These are phyloP conservation scores for Phoma sp. DNA, from an alignment of 2,329 filamentous ascomycete genomes.

Conservation along the genomic window DNA sequence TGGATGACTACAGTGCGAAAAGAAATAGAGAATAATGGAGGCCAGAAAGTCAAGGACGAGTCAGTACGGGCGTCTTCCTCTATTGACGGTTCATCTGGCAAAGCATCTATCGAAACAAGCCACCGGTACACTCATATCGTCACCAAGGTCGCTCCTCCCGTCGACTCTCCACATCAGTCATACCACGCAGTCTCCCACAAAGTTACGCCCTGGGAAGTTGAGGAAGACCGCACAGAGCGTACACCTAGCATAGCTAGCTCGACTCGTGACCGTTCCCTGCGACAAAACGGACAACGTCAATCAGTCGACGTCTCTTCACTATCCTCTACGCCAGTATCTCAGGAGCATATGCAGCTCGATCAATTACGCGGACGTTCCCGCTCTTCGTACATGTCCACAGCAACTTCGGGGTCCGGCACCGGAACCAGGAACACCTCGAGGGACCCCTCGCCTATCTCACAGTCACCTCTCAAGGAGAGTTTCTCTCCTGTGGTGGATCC, in stretches of 20 bases:
- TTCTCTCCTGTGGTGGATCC: conserved; percentile 18
- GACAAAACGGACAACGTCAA: conserved; percentile 34
- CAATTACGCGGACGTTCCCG: conserved; percentile 47
- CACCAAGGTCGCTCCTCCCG: conserved; percentile 38
- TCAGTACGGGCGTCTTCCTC: conserved; percentile 36
- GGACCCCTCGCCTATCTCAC: conserved; percentile 44
- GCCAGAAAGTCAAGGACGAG: conserved; percentile 59
- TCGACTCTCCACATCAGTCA: conserved; percentile 44
- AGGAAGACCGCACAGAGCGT: conserved; percentile 34
- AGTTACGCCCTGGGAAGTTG: conserved; percentile 41
- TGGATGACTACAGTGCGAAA: conserved; percentile 74
- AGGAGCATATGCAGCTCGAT: conserved; percentile 45
- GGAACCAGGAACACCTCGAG: conserved; percentile 44
- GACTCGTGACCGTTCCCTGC: conserved; percentile 35
- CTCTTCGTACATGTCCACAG: conserved; percentile 46
- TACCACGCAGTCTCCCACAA: conserved; percentile 40
- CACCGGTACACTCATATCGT: conserved; percentile 46
- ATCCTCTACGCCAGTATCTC: conserved; percentile 43
- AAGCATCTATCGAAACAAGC: conserved; percentile 36
- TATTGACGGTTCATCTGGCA: conserved; percentile 32
- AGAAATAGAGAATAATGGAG: conserved; percentile 73
- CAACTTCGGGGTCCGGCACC: conserved; percentile 42
- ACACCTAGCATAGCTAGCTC: conserved; percentile 39
- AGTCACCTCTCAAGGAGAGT: conserved; percentile 41
- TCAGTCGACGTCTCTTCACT: conserved; percentile 46